Evolutionary conservation across 2,329 filamentous ascomycete genomes (phyloP), one percentile per base, ranked within the genome.

Genomic region (Didymellaceae sp.): DNA sequence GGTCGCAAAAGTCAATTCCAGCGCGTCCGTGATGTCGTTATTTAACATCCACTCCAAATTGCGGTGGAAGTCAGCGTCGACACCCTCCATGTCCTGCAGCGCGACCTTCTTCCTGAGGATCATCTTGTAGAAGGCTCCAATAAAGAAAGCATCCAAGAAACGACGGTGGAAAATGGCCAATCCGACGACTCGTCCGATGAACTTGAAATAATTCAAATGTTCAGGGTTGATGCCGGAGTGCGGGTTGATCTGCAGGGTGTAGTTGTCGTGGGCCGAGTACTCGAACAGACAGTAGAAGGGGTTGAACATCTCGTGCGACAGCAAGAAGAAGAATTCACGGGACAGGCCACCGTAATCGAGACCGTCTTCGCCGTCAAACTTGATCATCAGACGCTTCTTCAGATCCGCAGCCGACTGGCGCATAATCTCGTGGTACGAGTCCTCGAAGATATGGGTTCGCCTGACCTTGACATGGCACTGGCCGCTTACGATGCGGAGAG

Each of bases 291-390:
- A 99, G 80, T 99, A 99, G 78, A 99, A 99, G 24, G 94, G 94
- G 75, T 99, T 99, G 80, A 99, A 99, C 94, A 99, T 99, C 80
- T 99, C 94, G 77, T 99, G 94, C 13, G 93, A 97, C 46, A 99
- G 85, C 31, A 99, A 81, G 86, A 99, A 99, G 82, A 99, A 99
- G 81, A 99, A 99, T 77, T 99, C 94, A 57, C 85, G 84, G 26
- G 94, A 99, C 47, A 99, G 83, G 82, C 94, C 94, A 74, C 94
- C 94, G 70, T 99, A 99, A 76, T 99, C 94, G 54, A 99, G 79
- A 76, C 94, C 94, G 67, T 99, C 94, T 78, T 99, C 94, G 39
- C 94, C 94, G 63, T 99, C 94, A 64, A 99, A 99, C 78, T 99
- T 99, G 77, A 99, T 96, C 94, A 99, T 99, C 59, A 99, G 77